These are phyloP conservation scores for Boletus mariae DNA, from an alignment of 1,284 basidiomycete species.

Conservation along the genomic window DNA sequence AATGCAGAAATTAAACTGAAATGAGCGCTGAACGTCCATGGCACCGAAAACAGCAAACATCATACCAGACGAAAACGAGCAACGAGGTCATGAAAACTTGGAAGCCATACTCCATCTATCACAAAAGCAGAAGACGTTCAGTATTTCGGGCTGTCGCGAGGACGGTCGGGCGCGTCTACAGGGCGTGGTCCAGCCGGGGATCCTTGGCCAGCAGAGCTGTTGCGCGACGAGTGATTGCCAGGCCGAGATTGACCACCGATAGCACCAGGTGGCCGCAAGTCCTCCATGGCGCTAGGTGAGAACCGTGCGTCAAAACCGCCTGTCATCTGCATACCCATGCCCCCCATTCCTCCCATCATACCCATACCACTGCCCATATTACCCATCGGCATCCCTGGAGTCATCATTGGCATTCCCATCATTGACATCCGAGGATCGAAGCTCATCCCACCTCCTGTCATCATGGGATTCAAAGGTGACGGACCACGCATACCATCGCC, in stretches of 20 bases:
- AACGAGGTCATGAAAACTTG: conserved; percentile 17
- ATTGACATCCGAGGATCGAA: conserved; percentile 51
- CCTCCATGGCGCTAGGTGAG: conserved; percentile 26
- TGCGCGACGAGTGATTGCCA: conserved; percentile 33
- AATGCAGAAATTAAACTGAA: conserved; percentile 20
- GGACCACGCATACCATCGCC: conserved; percentile 46
- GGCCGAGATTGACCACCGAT: conserved; percentile 30
- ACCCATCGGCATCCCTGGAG: conserved; percentile 36
- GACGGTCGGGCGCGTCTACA: conserved; percentile 25
- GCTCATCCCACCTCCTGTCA: conserved; percentile 47
- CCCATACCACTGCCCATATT: conserved; percentile 33
- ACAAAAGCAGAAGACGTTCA: conserved; percentile 12
- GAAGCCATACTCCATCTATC: conserved; percentile 4
- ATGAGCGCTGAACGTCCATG: conserved; percentile 13
- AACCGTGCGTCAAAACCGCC: conserved; percentile 60
- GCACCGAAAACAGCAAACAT: conserved; percentile 12
- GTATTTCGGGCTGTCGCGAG: conserved; percentile 26
- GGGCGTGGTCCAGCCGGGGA: conserved; percentile 33
- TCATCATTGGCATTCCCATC: conserved; percentile 57
- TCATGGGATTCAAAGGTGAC: conserved; percentile 48
- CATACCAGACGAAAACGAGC: conserved; percentile 17
- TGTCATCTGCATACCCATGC: conserved; percentile 56
- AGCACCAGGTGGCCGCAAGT: conserved; percentile 36
- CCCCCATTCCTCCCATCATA: conserved; percentile 32
- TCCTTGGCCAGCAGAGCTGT: conserved; percentile 32